These are phyloP conservation scores for Auricularia cornea DNA, from an alignment of 768 basidiomycete genomes.

Conservation along the genomic window DNA sequence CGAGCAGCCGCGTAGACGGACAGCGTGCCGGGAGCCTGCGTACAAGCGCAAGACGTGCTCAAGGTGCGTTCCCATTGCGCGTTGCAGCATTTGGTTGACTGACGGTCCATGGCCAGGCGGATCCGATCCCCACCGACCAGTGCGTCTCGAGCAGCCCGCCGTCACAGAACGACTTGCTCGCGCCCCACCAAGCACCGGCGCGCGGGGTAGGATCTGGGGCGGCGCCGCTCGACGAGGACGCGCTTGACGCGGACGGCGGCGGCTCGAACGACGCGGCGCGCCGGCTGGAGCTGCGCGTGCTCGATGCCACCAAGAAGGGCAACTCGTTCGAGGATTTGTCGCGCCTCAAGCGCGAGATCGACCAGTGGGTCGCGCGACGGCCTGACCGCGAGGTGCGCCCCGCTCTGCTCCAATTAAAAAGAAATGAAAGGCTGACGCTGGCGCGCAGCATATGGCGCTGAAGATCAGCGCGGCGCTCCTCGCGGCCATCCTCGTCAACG, in stretches of 20 bases:
- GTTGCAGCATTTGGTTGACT: too few species aligned
- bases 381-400: slow-evolving; percentile 49
- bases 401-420: background rate
- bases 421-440: background rate
- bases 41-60: too few species aligned
- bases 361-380: slow-evolving; percentile 56
- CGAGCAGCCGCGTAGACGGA: too few species aligned
- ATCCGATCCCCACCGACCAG: slow-evolving; percentile 79
- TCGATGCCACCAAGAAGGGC: slow-evolving; percentile 72
- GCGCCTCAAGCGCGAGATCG: slow-evolving; percentile 66
- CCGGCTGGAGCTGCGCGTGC: slow-evolving; percentile 68
- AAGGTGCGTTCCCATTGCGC: too few species aligned
- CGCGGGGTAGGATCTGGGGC: background rate
- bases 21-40: too few species aligned
- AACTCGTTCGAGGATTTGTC: slow-evolving; percentile 82
- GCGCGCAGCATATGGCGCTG: slow-evolving; percentile 54
- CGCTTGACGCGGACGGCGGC: slow-evolving; percentile 23
- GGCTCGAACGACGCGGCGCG: slow-evolving; percentile 40
- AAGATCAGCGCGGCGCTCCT: slow-evolving; percentile 69
- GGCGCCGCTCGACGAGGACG: slow-evolving; percentile 18
- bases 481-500: slow-evolving; percentile 76
- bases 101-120: too few species aligned
- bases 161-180: background rate
- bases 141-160: slow-evolving; percentile 24
- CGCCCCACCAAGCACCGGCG: background rate